Evolutionary conservation across 2,329 filamentous ascomycete species (phyloP), one percentile per base, ranked within the genome.

Genomic region (Phaeoacremonium minimum): DNA sequence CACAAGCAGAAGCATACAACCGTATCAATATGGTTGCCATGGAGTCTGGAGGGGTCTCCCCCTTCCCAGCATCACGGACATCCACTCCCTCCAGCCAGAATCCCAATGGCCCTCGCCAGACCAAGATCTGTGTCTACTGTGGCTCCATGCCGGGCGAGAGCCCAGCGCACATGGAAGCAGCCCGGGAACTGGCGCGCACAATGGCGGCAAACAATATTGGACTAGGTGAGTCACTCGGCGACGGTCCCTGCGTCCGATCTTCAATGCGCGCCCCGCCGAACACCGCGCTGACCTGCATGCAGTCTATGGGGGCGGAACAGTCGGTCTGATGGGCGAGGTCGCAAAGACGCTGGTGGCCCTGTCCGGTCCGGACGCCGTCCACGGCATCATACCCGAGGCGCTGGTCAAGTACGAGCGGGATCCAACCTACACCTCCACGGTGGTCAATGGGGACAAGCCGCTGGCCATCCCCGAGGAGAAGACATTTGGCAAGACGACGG

Each of bases 221-320:
- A 8, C 79, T 98, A n/a, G 75, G 75, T 79, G 52, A 48, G 64
- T 57, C 18, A n/a, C 13, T 19, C 18, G 37, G 16, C 38, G 16
- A 35, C 15, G 18, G 29, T 20, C 33, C 22, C 14, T 39, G n/a
- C 37, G 26, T 33, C 34, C 14, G n/a, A 20, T n/a, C 30, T 35
- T 34, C 29, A n/a, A n/a, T n/a, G n/a, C 18, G 20, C 30, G 4
- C n/a, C 15, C 28, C 26, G 33, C 30, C 13, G 4, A 14, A 33
- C 20, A n/a, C 32, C 40, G n/a, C n/a, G n/a, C n/a, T n/a, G n/a
- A n/a, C n/a, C n/a, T n/a, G n/a, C 18, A 17, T 9, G 35, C 31
- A 79, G 89, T 97, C 46, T 98, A 97, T 62, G 93, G 93, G 49
- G 93, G 93, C 49, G 93, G 93, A 53, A 97, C 91, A 3, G 80